Evolutionary conservation across 202 grass and related monocot species (phyloP).

Genomic region (Setaria viridis): DNA sequence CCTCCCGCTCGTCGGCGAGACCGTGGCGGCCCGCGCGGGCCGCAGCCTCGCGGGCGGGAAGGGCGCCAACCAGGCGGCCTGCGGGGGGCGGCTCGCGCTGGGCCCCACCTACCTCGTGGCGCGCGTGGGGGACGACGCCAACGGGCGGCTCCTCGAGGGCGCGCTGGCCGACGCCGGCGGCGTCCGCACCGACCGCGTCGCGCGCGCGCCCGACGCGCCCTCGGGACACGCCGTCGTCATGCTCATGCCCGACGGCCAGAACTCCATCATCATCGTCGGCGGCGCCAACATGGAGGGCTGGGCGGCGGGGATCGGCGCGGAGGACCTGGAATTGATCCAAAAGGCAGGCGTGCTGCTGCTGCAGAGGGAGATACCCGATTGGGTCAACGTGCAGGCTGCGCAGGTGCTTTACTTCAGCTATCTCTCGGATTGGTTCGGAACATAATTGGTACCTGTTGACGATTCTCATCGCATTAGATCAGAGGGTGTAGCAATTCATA

Average conservation of each 20-base stretch:
- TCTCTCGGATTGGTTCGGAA: slow-evolving; percentile 24
- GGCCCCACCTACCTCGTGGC: slow-evolving; percentile 80
- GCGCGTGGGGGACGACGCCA: slow-evolving; percentile 81
- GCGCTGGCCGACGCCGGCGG: slow-evolving; percentile 66
- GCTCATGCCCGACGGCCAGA: slow-evolving; percentile 90
- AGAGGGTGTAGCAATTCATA: background rate
- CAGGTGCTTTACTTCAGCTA: slow-evolving; percentile 55
- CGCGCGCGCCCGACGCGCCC: slow-evolving; percentile 55
- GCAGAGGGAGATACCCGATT: slow-evolving; percentile 95
- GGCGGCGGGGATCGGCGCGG: slow-evolving; percentile 55
- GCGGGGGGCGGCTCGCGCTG: slow-evolving; percentile 70
- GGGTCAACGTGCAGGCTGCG: slow-evolving; percentile 88
- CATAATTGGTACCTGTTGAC: no score
- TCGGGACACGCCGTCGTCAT: slow-evolving; percentile 95
- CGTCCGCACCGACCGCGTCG: slow-evolving; percentile 70
- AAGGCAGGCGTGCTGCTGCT: slow-evolving; percentile 73
- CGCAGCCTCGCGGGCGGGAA: slow-evolving; percentile 81
- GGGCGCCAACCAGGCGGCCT: slow-evolving; percentile 97
- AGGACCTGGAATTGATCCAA: slow-evolving; percentile 76
- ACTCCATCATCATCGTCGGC: slow-evolving; percentile 95
- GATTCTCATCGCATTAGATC: slow-evolving; percentile 3
- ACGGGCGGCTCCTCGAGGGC: slow-evolving; percentile 81
- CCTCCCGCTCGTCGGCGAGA: slow-evolving; percentile 79
- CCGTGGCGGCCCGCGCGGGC: slow-evolving; percentile 63
- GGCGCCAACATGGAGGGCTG: slow-evolving; percentile 96